phyloP scores from a whole-genome alignment of 139 green algal species.

The Coccomyxa sp. region DNA sequence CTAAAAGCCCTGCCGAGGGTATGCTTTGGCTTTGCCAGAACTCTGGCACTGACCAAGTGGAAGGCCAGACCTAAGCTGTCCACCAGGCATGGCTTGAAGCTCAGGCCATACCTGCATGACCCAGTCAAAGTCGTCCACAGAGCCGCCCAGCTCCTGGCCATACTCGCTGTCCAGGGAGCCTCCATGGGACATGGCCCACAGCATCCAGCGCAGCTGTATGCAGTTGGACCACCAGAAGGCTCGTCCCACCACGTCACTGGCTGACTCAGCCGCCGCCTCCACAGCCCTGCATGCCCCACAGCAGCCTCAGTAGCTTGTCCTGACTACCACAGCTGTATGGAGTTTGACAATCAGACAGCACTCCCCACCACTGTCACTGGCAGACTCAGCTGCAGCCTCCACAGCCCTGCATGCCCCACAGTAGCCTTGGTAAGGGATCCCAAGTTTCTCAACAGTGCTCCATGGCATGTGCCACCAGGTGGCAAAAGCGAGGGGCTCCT shows the following conservation, averaged over 20 bases:
- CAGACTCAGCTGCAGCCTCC: conserved; percentile 16
- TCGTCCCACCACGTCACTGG: conserved; percentile 20
- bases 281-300: conserved; percentile 46
- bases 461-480: no score
- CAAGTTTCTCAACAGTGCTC: conserved; percentile 34
- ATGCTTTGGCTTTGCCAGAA: no score
- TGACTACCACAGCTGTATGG: conserved; percentile 38
- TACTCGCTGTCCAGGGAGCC: neutral
- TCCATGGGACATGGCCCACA: conserved; percentile 43
- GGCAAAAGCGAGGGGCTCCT: no score
- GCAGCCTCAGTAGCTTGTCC: conserved; percentile 10
- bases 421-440: conserved; percentile 7
- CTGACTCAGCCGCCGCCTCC: conserved; percentile 17
- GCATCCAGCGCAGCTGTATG: conserved; percentile 46
- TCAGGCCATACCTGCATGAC: conserved; percentile 8
- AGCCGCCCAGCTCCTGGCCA: neutral
- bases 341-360: conserved; percentile 49
- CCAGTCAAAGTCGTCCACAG: conserved; percentile 22
- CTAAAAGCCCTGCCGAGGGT: no score
- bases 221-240: conserved; percentile 53
- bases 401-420: conserved; percentile 37
- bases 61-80: no score
- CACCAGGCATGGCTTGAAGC: no score
- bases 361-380: conserved; percentile 22
- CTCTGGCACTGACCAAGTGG: no score